Conservation (phyloP, 257 asterid species). For the Catharanthus roseus region DNA sequence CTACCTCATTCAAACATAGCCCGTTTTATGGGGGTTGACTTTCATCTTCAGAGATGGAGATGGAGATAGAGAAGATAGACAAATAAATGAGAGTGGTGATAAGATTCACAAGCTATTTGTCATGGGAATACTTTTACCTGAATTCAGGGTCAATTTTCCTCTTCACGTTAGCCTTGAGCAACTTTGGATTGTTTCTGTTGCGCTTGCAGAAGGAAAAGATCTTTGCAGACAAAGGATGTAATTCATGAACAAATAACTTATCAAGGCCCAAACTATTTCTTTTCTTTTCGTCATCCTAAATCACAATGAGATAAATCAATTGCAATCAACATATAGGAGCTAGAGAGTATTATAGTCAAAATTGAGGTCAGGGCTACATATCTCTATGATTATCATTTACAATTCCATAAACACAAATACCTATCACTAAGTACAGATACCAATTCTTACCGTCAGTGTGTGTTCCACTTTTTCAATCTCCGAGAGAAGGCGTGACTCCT, state of each 20-base stretch:
- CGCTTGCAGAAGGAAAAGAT: constrained; percentile 34
- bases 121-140: constrained; percentile 32
- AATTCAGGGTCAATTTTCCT: constrained; percentile 37
- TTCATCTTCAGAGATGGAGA: neutral
- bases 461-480: constrained; percentile 53
- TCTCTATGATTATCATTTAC: neutral
- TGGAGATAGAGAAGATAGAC: neutral
- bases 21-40: neutral
- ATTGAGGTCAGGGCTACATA: neutral
- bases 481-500: constrained; percentile 51
- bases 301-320: constrained; percentile 21
- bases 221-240: constrained; percentile 46
- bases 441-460: constrained; percentile 38
- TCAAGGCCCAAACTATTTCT: constrained; percentile 51
- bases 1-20: neutral
- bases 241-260: constrained; percentile 36
- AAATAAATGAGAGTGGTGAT: neutral
- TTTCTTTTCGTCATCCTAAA: constrained; percentile 52
- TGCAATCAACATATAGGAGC: neutral
- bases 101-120: neutral
- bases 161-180: constrained; percentile 37
- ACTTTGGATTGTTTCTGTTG: constrained; percentile 37
- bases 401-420: too few relatives aligned
- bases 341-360: neutral
- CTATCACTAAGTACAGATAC: neutral